Percentiles rank a stretch among this genome's conserved stretches.
phyloP scores from a whole-genome alignment of 2,329 filamentous ascomycete genomes.

The Talaromyces atroroseus region DNA sequence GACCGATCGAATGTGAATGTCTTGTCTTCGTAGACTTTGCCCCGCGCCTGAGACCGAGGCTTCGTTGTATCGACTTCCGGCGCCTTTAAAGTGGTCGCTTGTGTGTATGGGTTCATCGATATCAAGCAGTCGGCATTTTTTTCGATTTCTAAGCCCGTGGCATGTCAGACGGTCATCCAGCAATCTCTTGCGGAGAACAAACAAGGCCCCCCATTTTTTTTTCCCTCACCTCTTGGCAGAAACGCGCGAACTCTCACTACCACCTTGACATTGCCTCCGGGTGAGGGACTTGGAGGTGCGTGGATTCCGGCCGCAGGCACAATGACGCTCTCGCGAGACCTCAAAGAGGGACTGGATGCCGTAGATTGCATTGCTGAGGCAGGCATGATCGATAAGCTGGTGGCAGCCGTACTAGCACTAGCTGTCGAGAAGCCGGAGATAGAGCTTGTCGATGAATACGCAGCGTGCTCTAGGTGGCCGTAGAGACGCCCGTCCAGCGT shows the following conservation, averaged over 20 bases:
- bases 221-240: slow-evolving; percentile 70
- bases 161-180: slow-evolving; percentile 11
- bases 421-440: slow-evolving; percentile 28
- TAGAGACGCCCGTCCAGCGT: slow-evolving; percentile 38
- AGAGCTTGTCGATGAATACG: slow-evolving; percentile 31
- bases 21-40: slow-evolving; percentile 76
- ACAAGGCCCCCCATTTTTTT: no score
- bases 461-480: slow-evolving; percentile 26
- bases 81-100: slow-evolving; percentile 73
- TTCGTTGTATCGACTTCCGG: slow-evolving; percentile 58
- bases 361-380: slow-evolving; percentile 48
- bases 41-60: slow-evolving; percentile 57
- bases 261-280: slow-evolving; percentile 71
- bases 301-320: slow-evolving; percentile 47
- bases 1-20: slow-evolving; percentile 95
- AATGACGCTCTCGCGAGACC: slow-evolving; percentile 64
- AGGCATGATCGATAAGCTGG: slow-evolving; percentile 32
- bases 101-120: slow-evolving; percentile 80
- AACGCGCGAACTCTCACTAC: slow-evolving; percentile 77
- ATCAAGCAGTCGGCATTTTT: slow-evolving; percentile 79
- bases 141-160: slow-evolving; percentile 61
- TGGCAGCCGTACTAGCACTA: slow-evolving; percentile 33
- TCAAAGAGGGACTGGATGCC: slow-evolving; percentile 72
- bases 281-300: slow-evolving; percentile 45
- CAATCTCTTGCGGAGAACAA: background rate